A percentile compares a stretch with the other conserved stretches of the same genome.
Evolutionary conservation across 2,329 filamentous ascomycete species (phyloP).

Genomic region (Pyricularia sp.): DNA sequence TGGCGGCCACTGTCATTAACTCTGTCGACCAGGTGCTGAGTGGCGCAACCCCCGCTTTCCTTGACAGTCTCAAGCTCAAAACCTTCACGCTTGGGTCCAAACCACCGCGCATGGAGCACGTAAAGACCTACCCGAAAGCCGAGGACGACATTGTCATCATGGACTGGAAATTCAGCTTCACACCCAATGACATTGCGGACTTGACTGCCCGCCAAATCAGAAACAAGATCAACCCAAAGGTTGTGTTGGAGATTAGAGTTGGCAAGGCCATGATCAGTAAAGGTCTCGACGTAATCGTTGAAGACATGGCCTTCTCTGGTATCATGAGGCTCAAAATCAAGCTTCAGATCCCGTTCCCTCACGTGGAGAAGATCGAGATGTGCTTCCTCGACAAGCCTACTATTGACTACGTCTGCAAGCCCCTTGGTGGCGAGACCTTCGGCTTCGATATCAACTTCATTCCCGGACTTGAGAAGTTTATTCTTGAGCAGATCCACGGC

Average conservation of each 20-base stretch:
- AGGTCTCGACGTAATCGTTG: conserved; percentile 92
- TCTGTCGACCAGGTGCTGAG: conserved; percentile 95
- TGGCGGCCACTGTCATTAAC: conserved; percentile 84
- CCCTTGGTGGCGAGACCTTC: conserved; percentile 86
- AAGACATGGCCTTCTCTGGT: conserved; percentile 93
- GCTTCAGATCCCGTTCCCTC: conserved; percentile 89
- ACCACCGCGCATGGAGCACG: conserved; percentile 90
- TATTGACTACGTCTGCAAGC: conserved; percentile 97
- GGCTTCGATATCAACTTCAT: conserved; percentile 99
- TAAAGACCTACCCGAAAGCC: conserved; percentile 94
- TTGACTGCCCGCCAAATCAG: conserved; percentile 84
- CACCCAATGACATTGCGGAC: conserved; percentile 85
- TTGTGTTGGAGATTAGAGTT: conserved; percentile 88
- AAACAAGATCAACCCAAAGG: conserved; percentile 94
- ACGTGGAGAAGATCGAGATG: conserved; percentile 90
- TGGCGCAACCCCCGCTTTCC: conserved; percentile 79
- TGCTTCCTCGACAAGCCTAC: conserved; percentile 83
- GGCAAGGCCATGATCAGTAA: conserved; percentile 97
- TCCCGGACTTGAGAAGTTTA: conserved; percentile 86
- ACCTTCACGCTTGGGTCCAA: conserved; percentile 92
- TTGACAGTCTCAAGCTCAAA: conserved; percentile 89
- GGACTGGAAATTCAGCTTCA: conserved; percentile 99
- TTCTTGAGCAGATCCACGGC: conserved; percentile 90
- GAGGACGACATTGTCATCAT: conserved; percentile 95
- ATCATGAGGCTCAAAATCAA: conserved; percentile 97